These are phyloP conservation scores for Elaeis guineensis DNA, from an alignment of 176 grass and related monocot genomes.

Conservation along the genomic window DNA sequence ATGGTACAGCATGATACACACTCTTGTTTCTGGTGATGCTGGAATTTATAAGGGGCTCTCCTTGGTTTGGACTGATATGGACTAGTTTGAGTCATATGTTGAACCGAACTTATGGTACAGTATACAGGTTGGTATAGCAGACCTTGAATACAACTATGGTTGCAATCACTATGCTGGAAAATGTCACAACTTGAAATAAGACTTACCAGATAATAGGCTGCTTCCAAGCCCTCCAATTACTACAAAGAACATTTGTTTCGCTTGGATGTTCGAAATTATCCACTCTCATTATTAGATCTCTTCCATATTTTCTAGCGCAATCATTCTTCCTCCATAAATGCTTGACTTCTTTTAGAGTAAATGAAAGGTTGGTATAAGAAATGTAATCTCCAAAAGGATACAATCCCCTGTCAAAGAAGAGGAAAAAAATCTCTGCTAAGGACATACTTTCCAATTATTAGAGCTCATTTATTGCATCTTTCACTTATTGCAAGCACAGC, in stretches of 20 bases:
- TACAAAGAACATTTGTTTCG: constrained; percentile 82
- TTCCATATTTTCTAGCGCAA: constrained; percentile 48
- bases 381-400: constrained; percentile 83
- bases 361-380: constrained; percentile 70
- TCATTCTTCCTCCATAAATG: constrained; percentile 92
- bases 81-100: too few relatives aligned
- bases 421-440: constrained; percentile 16
- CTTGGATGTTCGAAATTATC: constrained; percentile 74
- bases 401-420: constrained; percentile 35
- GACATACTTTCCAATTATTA: neutral
- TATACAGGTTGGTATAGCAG: neutral
- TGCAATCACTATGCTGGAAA: neutral
- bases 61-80: too few relatives aligned
- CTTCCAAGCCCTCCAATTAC: constrained; percentile 76
- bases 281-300: constrained; percentile 59
- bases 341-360: constrained; percentile 75
- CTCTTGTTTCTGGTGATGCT: too few relatives aligned
- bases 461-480: neutral
- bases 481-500: neutral
- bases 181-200: neutral
- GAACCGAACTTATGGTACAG: too few relatives aligned
- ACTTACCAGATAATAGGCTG: constrained; percentile 87
- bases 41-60: too few relatives aligned
- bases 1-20: too few relatives aligned
- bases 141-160: neutral